A percentile compares a stretch with the other conserved stretches of the same genome.
Evolutionary conservation across 2,329 filamentous ascomycete genomes (phyloP).

Genomic region (Calonectria hongkongensis): DNA sequence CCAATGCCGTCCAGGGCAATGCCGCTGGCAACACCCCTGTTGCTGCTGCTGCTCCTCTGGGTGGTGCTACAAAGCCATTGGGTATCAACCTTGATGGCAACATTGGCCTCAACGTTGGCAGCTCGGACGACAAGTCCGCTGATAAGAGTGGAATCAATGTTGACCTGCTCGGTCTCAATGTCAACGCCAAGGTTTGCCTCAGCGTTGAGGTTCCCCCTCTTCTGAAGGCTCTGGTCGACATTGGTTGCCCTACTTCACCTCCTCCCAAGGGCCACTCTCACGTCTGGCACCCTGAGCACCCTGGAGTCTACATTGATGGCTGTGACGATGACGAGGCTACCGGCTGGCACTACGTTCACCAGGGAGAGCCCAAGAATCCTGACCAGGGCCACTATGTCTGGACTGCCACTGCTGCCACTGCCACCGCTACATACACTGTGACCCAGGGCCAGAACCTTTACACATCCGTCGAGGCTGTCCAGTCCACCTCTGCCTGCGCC

Average conservation of each 20-base stretch:
- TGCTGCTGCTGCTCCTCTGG: not conserved
- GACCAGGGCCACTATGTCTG: constrained; percentile 58
- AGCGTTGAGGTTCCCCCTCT: constrained; percentile 14
- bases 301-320: constrained; percentile 59
- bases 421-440: constrained; percentile 62
- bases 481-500: constrained; percentile 67
- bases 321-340: constrained; percentile 57
- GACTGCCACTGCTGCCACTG: constrained; percentile 64
- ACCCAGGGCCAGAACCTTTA: constrained; percentile 57
- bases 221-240: constrained; percentile 38
- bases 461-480: constrained; percentile 62
- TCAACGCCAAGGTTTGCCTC: constrained; percentile 30
- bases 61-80: constrained; percentile 9
- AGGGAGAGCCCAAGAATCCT: constrained; percentile 53
- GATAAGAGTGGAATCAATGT: constrained; percentile 7
- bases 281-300: constrained; percentile 62
- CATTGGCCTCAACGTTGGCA: constrained; percentile 39
- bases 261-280: constrained; percentile 55
- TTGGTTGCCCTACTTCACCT: constrained; percentile 35
- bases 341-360: constrained; percentile 62
- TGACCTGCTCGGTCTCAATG: constrained; percentile 14
- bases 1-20: not conserved
- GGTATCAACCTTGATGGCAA: constrained; percentile 39
- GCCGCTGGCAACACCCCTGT: not conserved
- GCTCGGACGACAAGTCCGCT: not conserved